These are phyloP conservation scores for Prunus campanulata DNA, from an alignment of 306 rosid genomes.

Conservation along the genomic window DNA sequence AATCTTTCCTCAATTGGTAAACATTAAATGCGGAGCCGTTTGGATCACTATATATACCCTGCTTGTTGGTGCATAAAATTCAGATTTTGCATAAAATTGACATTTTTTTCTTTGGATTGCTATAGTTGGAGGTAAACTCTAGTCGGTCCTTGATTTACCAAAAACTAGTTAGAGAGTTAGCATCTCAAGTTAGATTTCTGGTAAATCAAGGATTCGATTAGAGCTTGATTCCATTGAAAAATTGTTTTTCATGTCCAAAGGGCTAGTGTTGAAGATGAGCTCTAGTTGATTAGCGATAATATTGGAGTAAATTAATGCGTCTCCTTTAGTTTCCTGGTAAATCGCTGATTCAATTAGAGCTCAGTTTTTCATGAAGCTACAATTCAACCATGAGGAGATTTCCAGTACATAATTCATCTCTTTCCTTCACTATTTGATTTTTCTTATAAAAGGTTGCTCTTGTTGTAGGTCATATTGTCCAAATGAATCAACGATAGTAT, in stretches of 20 bases:
- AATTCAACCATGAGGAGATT: not conserved
- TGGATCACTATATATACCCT: not conserved
- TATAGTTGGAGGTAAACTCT: too few species aligned
- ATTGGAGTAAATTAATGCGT: not conserved
- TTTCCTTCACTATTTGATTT: too few species aligned
- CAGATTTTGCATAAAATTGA: not conserved
- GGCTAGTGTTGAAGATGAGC: not conserved
- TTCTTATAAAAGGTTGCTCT: too few species aligned
- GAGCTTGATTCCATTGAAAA: not conserved
- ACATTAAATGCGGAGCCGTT: not conserved
- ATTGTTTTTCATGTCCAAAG: not conserved
- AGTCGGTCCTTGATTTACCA: not conserved
- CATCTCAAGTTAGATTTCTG: not conserved
- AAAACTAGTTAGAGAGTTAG: not conserved
- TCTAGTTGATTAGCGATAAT: not conserved
- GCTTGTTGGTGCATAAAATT: not conserved
- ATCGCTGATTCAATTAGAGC: not conserved
- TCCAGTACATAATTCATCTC: not conserved
- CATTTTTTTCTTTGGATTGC: not conserved
- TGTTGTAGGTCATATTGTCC: too few species aligned
- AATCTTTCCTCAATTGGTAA: not conserved
- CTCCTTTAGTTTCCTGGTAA: not conserved
- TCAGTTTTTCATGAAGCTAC: not conserved
- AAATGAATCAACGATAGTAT: too few species aligned
- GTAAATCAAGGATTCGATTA: slow-evolving; percentile 1